phyloP scores from a whole-genome alignment of 2,329 filamentous ascomycete genomes.

The Dothistroma pini region DNA sequence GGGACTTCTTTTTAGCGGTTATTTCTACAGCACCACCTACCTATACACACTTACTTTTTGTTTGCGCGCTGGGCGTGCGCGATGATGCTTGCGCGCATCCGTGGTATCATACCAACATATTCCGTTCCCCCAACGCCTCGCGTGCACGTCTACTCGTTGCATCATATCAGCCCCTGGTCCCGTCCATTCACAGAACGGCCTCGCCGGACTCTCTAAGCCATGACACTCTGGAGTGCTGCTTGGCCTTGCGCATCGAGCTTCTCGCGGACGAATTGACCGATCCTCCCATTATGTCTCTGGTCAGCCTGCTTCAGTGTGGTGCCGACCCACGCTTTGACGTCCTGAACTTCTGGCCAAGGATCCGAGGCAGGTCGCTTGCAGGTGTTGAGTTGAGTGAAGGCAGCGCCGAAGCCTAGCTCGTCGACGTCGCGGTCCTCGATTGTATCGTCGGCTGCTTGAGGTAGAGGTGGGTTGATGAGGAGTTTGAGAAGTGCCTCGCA shows the following conservation, averaged over 20 bases:
- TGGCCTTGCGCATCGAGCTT: slow-evolving; percentile 53
- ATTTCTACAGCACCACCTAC: not conserved
- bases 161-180: not conserved
- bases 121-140: not conserved
- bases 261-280: slow-evolving; percentile 68
- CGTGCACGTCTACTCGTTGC: not conserved
- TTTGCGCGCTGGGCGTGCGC: not conserved
- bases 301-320: slow-evolving; percentile 75
- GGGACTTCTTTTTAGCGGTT: not conserved
- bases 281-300: slow-evolving; percentile 64
- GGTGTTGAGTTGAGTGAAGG: slow-evolving; percentile 90
- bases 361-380: slow-evolving; percentile 72
- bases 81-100: not conserved
- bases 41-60: slow-evolving; percentile 4
- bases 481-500: slow-evolving; percentile 86
- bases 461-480: slow-evolving; percentile 80
- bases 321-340: slow-evolving; percentile 80
- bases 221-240: slow-evolving; percentile 38
- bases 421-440: slow-evolving; percentile 89
- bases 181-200: slow-evolving; percentile 16
- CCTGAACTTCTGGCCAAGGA: slow-evolving; percentile 79
- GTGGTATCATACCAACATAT: not conserved
- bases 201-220: slow-evolving; percentile 21
- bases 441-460: slow-evolving; percentile 63
- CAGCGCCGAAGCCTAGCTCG: slow-evolving; percentile 90